Conservation (phyloP, 1,139 yeast genomes). For the Yamadazyma epiphylla region DNA sequence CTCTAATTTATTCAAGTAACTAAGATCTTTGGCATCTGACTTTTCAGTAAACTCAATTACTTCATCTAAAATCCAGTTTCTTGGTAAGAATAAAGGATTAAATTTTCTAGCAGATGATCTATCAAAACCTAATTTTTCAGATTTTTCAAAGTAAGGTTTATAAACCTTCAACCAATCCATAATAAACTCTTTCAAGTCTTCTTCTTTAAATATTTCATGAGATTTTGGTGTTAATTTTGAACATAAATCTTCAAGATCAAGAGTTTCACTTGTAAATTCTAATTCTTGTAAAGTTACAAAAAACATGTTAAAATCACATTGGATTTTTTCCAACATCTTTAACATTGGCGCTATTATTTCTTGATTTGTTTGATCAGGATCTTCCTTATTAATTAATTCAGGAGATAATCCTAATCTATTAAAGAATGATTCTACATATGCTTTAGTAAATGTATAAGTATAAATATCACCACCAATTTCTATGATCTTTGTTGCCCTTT, state of each 20-base stretch:
- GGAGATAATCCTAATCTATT: conserved; percentile 62
- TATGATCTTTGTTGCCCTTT: conserved; percentile 64
- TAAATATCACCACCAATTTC: conserved; percentile 63
- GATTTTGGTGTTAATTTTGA: conserved; percentile 14
- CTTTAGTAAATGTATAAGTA: conserved; percentile 56
- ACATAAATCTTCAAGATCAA: conserved; percentile 6
- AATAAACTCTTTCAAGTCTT: conserved; percentile 29
- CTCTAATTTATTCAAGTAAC: conserved; percentile 49
- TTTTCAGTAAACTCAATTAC: conserved; percentile 55
- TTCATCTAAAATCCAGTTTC: conserved; percentile 84
- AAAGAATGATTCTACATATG: conserved; percentile 59
- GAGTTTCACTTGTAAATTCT: conserved; percentile 13
- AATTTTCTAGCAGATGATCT: conserved; percentile 39
- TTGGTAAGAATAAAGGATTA: conserved; percentile 81
- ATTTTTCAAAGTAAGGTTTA: conserved; percentile 32
- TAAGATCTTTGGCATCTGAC: conserved; percentile 30
- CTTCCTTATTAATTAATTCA: conserved; percentile 30
- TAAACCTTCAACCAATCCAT: conserved; percentile 38
- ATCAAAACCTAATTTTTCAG: conserved; percentile 19
- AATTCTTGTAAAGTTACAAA: conserved; percentile 59
- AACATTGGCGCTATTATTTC: conserved; percentile 59
- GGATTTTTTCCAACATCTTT: conserved; percentile 55
- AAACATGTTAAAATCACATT: conserved; percentile 77
- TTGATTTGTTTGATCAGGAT: conserved; percentile 36
- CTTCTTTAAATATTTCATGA: conserved; percentile 22